Evolutionary conservation across 768 basidiomycete species (phyloP).

Genomic region (Scleroderma citrinum): DNA sequence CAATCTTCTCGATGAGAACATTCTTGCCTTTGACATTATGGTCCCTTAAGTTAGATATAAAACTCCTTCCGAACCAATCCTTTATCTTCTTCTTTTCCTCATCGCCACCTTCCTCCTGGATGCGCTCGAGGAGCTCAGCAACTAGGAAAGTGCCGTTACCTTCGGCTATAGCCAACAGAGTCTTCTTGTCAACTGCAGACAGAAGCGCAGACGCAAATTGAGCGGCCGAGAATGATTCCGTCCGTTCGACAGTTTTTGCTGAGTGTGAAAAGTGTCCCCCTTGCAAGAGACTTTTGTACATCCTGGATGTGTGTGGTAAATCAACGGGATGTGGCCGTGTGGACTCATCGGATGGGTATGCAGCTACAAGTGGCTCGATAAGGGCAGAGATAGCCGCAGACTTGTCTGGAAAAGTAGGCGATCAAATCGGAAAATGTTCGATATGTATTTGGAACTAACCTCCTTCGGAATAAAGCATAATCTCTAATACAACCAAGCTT

Average conservation of each 20-base stretch:
- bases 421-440: neutral
- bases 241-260: slow-evolving; percentile 46
- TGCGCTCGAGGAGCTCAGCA: slow-evolving; percentile 62
- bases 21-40: slow-evolving; percentile 65
- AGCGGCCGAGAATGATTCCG: slow-evolving; percentile 49
- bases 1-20: slow-evolving; percentile 58
- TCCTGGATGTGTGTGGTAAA: slow-evolving; percentile 71
- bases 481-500: slow-evolving; percentile 69
- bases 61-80: slow-evolving; percentile 51
- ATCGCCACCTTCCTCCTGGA: slow-evolving; percentile 36
- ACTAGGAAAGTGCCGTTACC: slow-evolving; percentile 71
- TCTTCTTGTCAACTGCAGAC: slow-evolving; percentile 45
- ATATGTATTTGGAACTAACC: slow-evolving; percentile 42
- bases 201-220: slow-evolving; percentile 57
- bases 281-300: slow-evolving; percentile 87
- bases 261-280: slow-evolving; percentile 82
- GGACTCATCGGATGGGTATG: slow-evolving; percentile 51
- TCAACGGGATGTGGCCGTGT: slow-evolving; percentile 64
- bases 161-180: slow-evolving; percentile 48
- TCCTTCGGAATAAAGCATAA: slow-evolving; percentile 82
- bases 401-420: slow-evolving; percentile 53
- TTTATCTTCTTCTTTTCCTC: slow-evolving; percentile 42
- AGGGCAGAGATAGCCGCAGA: slow-evolving; percentile 54
- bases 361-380: slow-evolving; percentile 45
- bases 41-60: slow-evolving; percentile 41